Base-by-base conservation (phyloP, 139 green algal species). In the Nannochloris sp. region DNA sequence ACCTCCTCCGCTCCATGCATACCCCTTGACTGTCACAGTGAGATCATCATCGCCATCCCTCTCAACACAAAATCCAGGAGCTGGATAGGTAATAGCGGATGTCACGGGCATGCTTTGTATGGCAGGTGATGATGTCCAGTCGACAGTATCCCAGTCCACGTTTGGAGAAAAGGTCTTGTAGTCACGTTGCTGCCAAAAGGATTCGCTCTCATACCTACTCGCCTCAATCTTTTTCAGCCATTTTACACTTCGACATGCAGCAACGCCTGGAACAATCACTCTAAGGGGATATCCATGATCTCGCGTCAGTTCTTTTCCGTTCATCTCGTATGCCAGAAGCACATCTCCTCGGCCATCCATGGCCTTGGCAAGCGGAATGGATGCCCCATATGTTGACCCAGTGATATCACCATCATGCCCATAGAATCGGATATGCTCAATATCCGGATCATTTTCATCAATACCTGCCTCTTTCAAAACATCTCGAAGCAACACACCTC, bases 291-390 rank as follows among this genome's bases (percentile, higher is more conserved):
- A 78, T 26, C 88, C 88, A 62, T 95, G 87, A 69, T 95, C 88
- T 10, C 56, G 50, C 0, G 73, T 74, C 33, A 96, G 67, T 6
- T 76, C 67, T 77, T 82, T 31, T 2, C 90, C 90, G 63, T 97
- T 97, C 91, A 97, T 97, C 63, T 95, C 84, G 62, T 87, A 97
- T 0, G 89, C 90, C 44, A 97, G 70, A 44, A 97, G 70, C 44
- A 92, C 85, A 49, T 95, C 87, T 46, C 63, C 78, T 30, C 49
- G 25, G 0, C 59, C 61, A 45, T 65, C 59, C 26, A 84, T 65
- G 9, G 86, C 89, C 55, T 86, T 85, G 16, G 75, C 43, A 5
- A 89, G 26, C 1, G 87, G 87, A 26, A 94, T 88, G 53, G 81
- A 89, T 4, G 85, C 82, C 11, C 62, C 79, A 53, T 93, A 93